Percentiles rank a stretch among this genome's conserved stretches.
Conservation (phyloP, 73 alveolate species). For the Tetrahymena malaccensis region DNA sequence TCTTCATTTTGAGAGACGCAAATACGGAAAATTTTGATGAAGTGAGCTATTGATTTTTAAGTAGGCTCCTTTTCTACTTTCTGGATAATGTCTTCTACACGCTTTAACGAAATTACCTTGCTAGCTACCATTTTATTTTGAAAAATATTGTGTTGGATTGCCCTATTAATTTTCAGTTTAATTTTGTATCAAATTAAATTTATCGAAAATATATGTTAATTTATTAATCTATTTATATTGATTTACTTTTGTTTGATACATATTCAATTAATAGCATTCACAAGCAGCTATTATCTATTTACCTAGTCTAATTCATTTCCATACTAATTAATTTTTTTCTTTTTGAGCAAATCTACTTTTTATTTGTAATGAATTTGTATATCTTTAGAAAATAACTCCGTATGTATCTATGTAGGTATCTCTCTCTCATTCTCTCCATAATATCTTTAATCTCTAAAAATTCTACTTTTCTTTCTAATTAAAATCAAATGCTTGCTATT, state of each 20-base stretch:
- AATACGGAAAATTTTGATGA: background rate
- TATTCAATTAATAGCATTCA: background rate
- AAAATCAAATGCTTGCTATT: too few relatives aligned
- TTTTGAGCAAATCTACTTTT: background rate
- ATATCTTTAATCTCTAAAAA: background rate
- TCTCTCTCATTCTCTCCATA: background rate
- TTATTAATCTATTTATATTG: background rate
- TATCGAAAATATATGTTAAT: background rate
- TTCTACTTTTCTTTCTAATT: background rate
- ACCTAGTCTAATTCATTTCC: background rate
- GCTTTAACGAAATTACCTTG: background rate
- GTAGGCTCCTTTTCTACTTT: background rate
- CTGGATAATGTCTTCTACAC: background rate
- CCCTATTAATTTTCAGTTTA: background rate
- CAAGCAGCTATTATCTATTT: background rate
- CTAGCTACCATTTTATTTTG: background rate
- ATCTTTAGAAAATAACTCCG: background rate
- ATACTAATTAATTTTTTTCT: background rate
- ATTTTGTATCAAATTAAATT: background rate
- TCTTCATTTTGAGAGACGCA: background rate
- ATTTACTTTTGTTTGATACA: background rate
- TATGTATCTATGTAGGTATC: too few relatives aligned
- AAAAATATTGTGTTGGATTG: background rate
- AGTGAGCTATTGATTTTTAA: background rate
- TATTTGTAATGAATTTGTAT: background rate